These are phyloP conservation scores for Amanita phalloides DNA, from an alignment of 768 basidiomycete genomes.

Conservation along the genomic window DNA sequence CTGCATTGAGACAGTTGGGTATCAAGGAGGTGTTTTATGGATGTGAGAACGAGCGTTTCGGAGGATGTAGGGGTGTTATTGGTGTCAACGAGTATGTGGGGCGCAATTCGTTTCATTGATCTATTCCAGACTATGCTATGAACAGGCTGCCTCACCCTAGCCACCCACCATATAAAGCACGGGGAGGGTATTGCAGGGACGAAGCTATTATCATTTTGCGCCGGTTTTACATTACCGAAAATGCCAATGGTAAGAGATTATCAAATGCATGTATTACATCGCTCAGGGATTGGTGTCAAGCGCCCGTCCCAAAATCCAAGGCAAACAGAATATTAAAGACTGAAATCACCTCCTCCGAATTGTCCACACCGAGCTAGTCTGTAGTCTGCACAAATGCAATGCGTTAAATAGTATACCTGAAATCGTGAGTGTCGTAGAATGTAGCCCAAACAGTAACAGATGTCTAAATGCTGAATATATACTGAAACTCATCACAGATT, in stretches of 20 bases:
- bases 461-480: neutral
- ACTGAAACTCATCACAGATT: conserved; percentile 8
- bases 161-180: conserved; percentile 66
- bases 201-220: conserved; percentile 83
- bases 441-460: neutral
- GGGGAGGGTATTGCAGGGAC: conserved; percentile 67
- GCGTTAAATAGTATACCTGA: neutral
- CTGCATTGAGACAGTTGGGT: conserved; percentile 87
- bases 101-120: conserved; percentile 1
- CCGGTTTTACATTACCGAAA: conserved; percentile 89
- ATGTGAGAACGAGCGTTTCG: conserved; percentile 92
- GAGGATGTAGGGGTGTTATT: conserved; percentile 92
- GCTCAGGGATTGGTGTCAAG: conserved; percentile 27
- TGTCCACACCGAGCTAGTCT: neutral
- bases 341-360: conserved; percentile 35
- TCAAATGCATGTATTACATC: neutral
- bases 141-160: conserved; percentile 57
- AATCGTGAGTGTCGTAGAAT: neutral
- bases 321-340: conserved; percentile 77
- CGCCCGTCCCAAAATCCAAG: conserved; percentile 86
- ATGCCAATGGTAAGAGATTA: conserved; percentile 59
- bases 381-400: neutral
- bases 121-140: neutral
- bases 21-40: conserved; percentile 89
- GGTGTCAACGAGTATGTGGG: conserved; percentile 67